Conservation (phyloP, 805 yeast genomes). For the Ogataea pini region DNA sequence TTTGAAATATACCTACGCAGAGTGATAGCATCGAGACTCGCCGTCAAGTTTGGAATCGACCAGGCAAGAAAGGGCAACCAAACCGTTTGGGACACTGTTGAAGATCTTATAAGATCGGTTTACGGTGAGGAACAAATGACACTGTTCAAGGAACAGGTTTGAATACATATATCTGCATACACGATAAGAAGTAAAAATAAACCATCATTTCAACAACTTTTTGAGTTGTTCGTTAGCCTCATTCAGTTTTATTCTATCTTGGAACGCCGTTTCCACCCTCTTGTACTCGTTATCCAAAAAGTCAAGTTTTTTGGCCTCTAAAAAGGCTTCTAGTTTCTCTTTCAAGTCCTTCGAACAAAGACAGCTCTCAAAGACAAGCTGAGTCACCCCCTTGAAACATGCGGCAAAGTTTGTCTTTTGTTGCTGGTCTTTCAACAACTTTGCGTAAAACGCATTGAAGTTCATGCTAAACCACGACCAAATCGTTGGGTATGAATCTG, state of each 20-base stretch:
- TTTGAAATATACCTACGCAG: constrained; percentile 36
- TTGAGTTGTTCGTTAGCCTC: constrained; percentile 25
- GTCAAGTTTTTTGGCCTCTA: constrained; percentile 25
- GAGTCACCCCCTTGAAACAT: constrained; percentile 46
- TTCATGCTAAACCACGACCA: constrained; percentile 61
- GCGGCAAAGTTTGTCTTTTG: constrained; percentile 44
- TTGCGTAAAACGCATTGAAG: constrained; percentile 53
- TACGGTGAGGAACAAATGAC: constrained; percentile 38
- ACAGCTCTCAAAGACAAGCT: constrained; percentile 39
- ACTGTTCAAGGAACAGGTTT: constrained; percentile 26
- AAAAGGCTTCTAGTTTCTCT: constrained; percentile 22
- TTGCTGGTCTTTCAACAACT: constrained; percentile 44
- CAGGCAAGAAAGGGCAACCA: constrained; percentile 25
- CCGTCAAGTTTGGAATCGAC: constrained; percentile 28
- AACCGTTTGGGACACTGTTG: constrained; percentile 40
- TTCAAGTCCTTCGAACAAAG: constrained; percentile 22
- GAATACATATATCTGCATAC: not conserved
- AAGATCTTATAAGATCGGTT: constrained; percentile 56
- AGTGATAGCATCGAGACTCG: constrained; percentile 33
- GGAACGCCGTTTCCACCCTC: constrained; percentile 22
- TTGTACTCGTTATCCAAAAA: constrained; percentile 25
- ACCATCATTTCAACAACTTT: not conserved
- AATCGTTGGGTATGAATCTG: constrained; percentile 33
- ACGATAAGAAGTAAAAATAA: not conserved
- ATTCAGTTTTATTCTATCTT: constrained; percentile 30